Evolutionary conservation across 306 rosid species (phyloP), one percentile per base, ranked within the genome.

Genomic region (Prunus kanzakura): DNA sequence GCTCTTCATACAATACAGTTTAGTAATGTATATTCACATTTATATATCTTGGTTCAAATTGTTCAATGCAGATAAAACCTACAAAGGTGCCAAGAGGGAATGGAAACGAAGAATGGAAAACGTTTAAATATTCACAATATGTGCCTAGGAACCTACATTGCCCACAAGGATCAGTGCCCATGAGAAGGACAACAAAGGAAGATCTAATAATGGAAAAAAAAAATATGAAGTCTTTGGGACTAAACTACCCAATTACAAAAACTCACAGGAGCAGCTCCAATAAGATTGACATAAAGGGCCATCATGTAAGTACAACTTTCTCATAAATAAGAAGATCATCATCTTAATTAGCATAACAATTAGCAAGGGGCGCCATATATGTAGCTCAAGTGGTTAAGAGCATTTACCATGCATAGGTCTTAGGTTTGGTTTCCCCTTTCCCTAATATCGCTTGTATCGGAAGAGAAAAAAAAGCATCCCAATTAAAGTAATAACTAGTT

Each of bases 121-220:
- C 10, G 60, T n/a, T 14, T 38, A 10, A 18, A 55, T 45, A 19
- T 22, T 27, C 54, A 38, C 8, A 22, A 8, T 38, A 43, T 50
- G 41, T 60, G 52, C 66, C 50, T 32, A 64, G 18, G n/a, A 32
- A 74, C 64, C n/a, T 60, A 45, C 19, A 43, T 29, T 77, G 82
- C 29, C 82, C 75, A 32, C 70, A 19, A 41, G 78, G 75, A 46
- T 65, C 78, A 12, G 81, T 82, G 62, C 64, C 82, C 23, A 66
- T 82, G 11, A 67, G 22, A 64, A 64, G 78, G 64, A n/a, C 79
- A 10, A 76, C 22, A 3, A 72, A 10, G 20, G 63, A 76, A 30
- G 78, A 81, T 76, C 61, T 76, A 14, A 72, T 72, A 22, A 64
- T 77, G 16, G 82, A 49, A 49, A 63, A 49, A 49, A 63, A 75